phyloP scores from a whole-genome alignment of 495 filamentous ascomycete species.

The Penicillium fimorum region DNA sequence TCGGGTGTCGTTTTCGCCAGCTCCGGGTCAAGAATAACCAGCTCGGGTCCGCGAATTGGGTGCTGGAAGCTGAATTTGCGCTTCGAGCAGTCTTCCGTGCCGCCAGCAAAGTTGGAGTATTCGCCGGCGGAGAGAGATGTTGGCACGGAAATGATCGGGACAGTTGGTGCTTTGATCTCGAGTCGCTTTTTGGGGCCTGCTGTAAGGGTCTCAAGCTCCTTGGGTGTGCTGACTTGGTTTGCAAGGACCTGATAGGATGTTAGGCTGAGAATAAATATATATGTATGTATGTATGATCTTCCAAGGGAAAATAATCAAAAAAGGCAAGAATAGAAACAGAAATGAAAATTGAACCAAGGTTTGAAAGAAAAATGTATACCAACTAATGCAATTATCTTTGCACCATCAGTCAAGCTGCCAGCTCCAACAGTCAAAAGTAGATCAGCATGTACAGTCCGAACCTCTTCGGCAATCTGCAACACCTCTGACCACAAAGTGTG shows the following conservation, averaged over 20 bases:
- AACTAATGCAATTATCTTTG: conserved; percentile 58
- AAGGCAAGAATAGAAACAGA: not conserved
- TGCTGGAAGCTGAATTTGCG: conserved; percentile 54
- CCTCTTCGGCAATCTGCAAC: conserved; percentile 52
- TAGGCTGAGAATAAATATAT: not conserved
- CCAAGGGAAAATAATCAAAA: not conserved
- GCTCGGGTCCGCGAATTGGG: conserved; percentile 44
- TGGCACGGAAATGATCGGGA: conserved; percentile 61
- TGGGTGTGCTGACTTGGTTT: conserved; percentile 45
- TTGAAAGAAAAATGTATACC: conserved; percentile 7
- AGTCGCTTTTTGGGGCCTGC: conserved; percentile 33
- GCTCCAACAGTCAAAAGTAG: conserved; percentile 60
- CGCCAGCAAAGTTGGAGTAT: conserved; percentile 57
- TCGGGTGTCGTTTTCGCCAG: conserved; percentile 55
- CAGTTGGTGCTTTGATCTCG: conserved; percentile 35
- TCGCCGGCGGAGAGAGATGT: conserved; percentile 64
- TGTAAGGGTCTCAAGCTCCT: conserved; percentile 45
- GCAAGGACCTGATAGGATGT: conserved; percentile 37
- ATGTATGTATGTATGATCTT: not conserved
- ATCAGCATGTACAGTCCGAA: conserved; percentile 49
- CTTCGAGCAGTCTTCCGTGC: conserved; percentile 51
- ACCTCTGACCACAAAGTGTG: conserved; percentile 62
- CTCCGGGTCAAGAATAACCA: conserved; percentile 60
- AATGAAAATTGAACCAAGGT: not conserved
- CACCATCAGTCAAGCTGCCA: conserved; percentile 60